phyloP scores from a whole-genome alignment of 2,329 filamentous ascomycete genomes.

The Stenocarpella maydis region DNA sequence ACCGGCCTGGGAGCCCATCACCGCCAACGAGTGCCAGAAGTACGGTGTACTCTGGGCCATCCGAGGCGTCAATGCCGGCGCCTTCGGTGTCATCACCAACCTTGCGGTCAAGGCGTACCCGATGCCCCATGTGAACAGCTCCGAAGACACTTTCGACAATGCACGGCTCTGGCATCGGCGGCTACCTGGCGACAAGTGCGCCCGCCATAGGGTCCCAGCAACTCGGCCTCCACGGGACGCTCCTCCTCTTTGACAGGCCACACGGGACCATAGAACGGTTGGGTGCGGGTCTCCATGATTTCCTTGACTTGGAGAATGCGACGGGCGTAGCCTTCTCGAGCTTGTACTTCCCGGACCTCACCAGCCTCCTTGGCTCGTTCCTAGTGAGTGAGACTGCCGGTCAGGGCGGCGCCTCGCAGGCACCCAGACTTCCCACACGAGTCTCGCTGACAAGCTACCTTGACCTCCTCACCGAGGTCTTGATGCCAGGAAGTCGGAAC shows the following conservation, averaged over 20 bases:
- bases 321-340: not conserved
- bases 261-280: too few species aligned
- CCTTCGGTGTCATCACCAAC: not conserved
- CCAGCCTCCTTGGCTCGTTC: not conserved
- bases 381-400: not conserved
- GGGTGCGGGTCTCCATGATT: too few species aligned
- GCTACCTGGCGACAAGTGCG: too few species aligned
- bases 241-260: too few species aligned
- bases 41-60: constrained; percentile 71
- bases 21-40: constrained; percentile 61
- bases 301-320: too few species aligned
- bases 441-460: not conserved
- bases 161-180: too few species aligned
- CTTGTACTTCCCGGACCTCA: not conserved
- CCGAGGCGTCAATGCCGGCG: constrained; percentile 50
- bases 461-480: not conserved
- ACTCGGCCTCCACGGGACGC: too few species aligned
- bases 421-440: not conserved
- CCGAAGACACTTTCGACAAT: too few species aligned
- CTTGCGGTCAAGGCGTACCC: not conserved
- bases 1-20: constrained; percentile 57
- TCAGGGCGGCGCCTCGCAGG: not conserved
- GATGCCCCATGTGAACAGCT: not conserved
- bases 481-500: not conserved
- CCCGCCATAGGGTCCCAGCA: too few species aligned